phyloP scores from a whole-genome alignment of 352 stramenopile genomes.

The Phytophthora sansomeana region DNA sequence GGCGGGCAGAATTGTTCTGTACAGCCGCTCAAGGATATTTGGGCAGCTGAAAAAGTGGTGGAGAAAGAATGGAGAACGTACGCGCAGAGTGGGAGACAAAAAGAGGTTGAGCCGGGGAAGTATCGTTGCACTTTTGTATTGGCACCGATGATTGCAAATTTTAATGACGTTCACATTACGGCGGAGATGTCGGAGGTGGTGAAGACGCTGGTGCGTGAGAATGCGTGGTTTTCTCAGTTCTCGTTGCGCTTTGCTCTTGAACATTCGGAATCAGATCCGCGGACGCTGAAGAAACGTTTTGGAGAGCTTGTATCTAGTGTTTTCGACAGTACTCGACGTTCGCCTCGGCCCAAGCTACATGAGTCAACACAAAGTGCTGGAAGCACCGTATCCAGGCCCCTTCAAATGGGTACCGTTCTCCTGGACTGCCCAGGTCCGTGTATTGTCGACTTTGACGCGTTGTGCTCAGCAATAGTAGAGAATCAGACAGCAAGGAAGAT shows the following conservation, averaged over 20 bases:
- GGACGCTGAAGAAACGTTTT: not conserved
- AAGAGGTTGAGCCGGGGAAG: not conserved
- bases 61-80: not conserved
- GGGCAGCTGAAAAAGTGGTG: conserved; percentile 3
- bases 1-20: no score
- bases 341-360: not conserved
- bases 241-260: not conserved
- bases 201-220: conserved; percentile 8
- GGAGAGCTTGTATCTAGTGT: conserved; percentile 2
- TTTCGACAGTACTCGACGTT: conserved; percentile 12
- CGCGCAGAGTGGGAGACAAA: not conserved
- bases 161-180: conserved; percentile 6
- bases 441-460: conserved; percentile 3
- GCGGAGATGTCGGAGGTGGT: not conserved
- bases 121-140: conserved; percentile 29
- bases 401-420: conserved; percentile 8
- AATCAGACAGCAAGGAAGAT: conserved; percentile 25
- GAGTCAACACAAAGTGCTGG: not conserved
- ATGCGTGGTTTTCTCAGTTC: conserved; percentile 16
- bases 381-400: not conserved
- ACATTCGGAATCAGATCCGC: no score
- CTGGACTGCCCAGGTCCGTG: not conserved
- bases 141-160: conserved; percentile 21
- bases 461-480: conserved; percentile 19
- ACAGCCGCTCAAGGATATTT: not conserved